Evolutionary conservation across 202 grass and related monocot species (phyloP).

Genomic region (Setaria italica): DNA sequence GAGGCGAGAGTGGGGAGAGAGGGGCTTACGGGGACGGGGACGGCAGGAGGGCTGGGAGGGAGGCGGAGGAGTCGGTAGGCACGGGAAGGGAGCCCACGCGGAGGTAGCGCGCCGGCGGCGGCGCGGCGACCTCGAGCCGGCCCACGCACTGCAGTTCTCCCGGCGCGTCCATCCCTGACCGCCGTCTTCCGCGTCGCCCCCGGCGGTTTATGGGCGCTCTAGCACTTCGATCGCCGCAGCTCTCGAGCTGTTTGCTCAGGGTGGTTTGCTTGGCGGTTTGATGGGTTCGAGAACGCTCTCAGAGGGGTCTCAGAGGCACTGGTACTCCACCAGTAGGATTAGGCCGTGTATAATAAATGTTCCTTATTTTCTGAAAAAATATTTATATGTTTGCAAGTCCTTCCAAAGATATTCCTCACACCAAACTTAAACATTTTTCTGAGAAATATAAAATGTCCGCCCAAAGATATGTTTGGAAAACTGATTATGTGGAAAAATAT

Average conservation of each 20-base stretch:
- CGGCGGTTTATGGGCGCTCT: not conserved
- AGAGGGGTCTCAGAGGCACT: not conserved
- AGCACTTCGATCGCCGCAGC: slow-evolving; percentile 22
- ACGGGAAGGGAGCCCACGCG: slow-evolving; percentile 88
- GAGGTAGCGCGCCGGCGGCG: slow-evolving; percentile 73
- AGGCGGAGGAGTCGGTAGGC: slow-evolving; percentile 78
- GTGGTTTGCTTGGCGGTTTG: slow-evolving; percentile 8
- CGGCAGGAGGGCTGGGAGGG: slow-evolving; percentile 71
- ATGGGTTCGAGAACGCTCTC: slow-evolving; percentile 6
- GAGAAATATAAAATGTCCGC: too few relatives aligned
- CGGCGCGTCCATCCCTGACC: slow-evolving; percentile 61
- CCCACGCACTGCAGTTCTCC: slow-evolving; percentile 90
- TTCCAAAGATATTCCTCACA: too few relatives aligned
- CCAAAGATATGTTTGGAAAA: too few relatives aligned
- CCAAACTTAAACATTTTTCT: too few relatives aligned
- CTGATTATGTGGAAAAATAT: too few relatives aligned
- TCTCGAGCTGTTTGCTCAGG: not conserved
- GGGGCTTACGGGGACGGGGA: slow-evolving; percentile 60
- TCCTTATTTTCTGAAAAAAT: not conserved
- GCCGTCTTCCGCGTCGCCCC: not conserved
- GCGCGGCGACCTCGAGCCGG: slow-evolving; percentile 74
- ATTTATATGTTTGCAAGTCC: too few relatives aligned
- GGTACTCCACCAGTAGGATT: not conserved
- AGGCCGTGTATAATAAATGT: not conserved
- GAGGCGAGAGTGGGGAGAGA: too few relatives aligned